Evolutionary conservation across 331 rosid species (phyloP), one percentile per base, ranked within the genome.

Genomic region (Quercus tomentella): DNA sequence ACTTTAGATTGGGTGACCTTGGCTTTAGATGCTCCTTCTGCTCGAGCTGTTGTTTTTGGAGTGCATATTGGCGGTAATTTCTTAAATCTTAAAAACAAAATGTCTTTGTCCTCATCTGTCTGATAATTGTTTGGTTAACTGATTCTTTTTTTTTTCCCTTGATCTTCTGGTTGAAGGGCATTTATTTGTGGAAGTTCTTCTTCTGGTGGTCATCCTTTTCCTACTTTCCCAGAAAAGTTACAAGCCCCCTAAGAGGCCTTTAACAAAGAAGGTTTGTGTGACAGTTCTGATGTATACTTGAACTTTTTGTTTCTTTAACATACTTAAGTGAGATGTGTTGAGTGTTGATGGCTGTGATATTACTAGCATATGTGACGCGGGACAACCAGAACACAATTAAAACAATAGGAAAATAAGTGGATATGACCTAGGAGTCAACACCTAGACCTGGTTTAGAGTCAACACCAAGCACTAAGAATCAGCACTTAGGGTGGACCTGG

Each of bases 181-280:
- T 89, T 83, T 91, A 41, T 90, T 96, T 76, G 88, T 96, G 60
- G 98, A 93, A 79, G 96, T 82, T 72, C 84, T 96, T 75, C 96
- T 96, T 74, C 57, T 90, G 62, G 92, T 90, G 58, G 99, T 96
- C 79, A 96, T 96, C 54, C 82, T 93, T 80, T 88, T 91, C 86
- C 87, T 96, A 68, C 96, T 96, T 75, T 93, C 98, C 60, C 97
- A 89, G 87, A 96, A 96, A 81, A 96, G 99, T 89, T 96, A 96
- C 92, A 96, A 88, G 83, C 99, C 97, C 57, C 99, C 99, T 45
- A 96, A 92, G 81, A 87, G 97, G 79, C 99, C 99, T 54, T 84
- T 96, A 76, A 86, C 94, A 18, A 79, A 87, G 84, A 89, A 93
- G 99, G 99, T 95, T 78, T 17, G 90, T 83, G 76, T 77, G 30